A percentile compares a stretch with the other conserved stretches of the same genome.
Conservation (phyloP, 495 filamentous ascomycete species). For the Terfezia boudieri region DNA sequence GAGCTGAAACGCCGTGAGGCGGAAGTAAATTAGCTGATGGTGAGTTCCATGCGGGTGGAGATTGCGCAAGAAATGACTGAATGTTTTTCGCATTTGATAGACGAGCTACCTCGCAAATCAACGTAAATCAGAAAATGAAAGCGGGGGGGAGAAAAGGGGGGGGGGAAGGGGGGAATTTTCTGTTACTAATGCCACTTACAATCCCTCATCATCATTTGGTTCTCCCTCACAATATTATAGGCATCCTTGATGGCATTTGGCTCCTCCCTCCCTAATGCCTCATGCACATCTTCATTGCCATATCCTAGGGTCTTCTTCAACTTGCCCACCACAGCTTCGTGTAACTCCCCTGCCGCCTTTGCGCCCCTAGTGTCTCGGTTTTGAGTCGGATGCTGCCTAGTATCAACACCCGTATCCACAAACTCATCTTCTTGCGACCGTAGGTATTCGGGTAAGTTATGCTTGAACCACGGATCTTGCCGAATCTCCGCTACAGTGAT, state of each 20-base stretch:
- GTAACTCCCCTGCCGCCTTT: conserved; percentile 65
- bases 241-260: conserved; percentile 97
- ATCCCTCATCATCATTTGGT: conserved; percentile 88
- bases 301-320: conserved; percentile 96
- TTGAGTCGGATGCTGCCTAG: conserved; percentile 66
- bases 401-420: conserved; percentile 74
- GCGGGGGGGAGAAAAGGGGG: not conserved
- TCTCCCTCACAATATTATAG: conserved; percentile 91
- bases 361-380: conserved; percentile 44
- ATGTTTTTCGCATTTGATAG: conserved; percentile 25
- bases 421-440: conserved; percentile 84
- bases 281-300: conserved; percentile 79
- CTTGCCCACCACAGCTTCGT: conserved; percentile 78
- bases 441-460: conserved; percentile 64
- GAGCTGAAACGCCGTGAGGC: conserved; percentile 1
- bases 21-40: not conserved
- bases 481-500: conserved; percentile 87
- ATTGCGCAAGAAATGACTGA: conserved; percentile 30
- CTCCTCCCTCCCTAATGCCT: conserved; percentile 73
- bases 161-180: not conserved
- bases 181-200: conserved; percentile 33
- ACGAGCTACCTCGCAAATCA: conserved; percentile 18
- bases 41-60: conserved; percentile 26
- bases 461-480: conserved; percentile 82
- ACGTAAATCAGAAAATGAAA: conserved; percentile 2